These are phyloP conservation scores for Macrolepiota dolichaula DNA, from an alignment of 768 basidiomycete genomes.

Conservation along the genomic window DNA sequence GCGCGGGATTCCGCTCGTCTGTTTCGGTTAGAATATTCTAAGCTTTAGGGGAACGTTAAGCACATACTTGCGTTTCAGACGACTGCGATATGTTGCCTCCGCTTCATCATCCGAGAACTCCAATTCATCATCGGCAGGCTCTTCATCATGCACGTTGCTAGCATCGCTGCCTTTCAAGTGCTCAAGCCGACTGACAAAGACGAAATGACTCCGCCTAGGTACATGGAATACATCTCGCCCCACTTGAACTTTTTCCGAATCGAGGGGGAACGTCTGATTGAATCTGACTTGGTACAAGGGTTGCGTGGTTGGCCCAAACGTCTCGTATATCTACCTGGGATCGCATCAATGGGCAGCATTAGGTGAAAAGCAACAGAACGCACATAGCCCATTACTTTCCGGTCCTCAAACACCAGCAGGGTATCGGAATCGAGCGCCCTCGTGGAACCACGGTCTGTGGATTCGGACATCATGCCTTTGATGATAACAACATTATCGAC, in stretches of 20 bases:
- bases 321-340: conserved; percentile 76
- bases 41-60: conserved; percentile 4
- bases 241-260: conserved; percentile 49
- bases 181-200: conserved; percentile 73
- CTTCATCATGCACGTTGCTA: conserved; percentile 92
- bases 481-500: conserved; percentile 73
- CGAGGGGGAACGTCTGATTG: conserved; percentile 59
- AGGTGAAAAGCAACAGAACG: conserved; percentile 25
- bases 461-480: conserved; percentile 49
- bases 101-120: conserved; percentile 97
- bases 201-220: conserved; percentile 75
- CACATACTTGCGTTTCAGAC: conserved; percentile 56
- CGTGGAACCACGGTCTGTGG: conserved; percentile 45
- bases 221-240: conserved; percentile 79
- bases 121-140: conserved; percentile 82
- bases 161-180: conserved; percentile 86
- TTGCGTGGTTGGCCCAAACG: conserved; percentile 89
- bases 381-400: conserved; percentile 88
- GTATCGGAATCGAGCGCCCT: conserved; percentile 85
- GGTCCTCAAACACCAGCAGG: conserved; percentile 84
- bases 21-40: conserved; percentile 7
- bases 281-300: conserved; percentile 91
- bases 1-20: conserved; percentile 51
- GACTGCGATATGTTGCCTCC: conserved; percentile 70
- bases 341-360: conserved; percentile 13